Evolutionary conservation across 129 eudicot species (phyloP).

Genomic region (Solidago caesia): DNA sequence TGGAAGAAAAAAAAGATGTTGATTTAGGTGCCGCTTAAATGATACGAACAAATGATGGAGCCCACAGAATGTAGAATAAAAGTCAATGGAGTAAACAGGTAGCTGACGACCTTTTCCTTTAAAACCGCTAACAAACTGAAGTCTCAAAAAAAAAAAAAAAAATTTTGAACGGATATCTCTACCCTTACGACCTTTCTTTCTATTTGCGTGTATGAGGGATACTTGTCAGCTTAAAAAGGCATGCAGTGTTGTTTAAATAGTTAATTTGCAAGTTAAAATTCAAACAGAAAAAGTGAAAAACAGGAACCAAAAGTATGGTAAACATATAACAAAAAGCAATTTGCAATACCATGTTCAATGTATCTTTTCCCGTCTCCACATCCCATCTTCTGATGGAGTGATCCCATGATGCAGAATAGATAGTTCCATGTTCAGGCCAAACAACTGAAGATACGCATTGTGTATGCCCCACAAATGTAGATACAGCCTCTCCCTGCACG

Average conservation of each 20-base stretch:
- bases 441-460: slow-evolving; percentile 87
- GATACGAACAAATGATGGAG: background rate
- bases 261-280: background rate
- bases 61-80: background rate
- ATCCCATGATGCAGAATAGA: slow-evolving; percentile 98
- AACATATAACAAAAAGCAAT: background rate
- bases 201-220: too few species aligned
- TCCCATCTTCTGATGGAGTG: slow-evolving; percentile 96
- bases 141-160: too few species aligned
- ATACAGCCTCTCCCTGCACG: slow-evolving; percentile 81
- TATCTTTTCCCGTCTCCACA: slow-evolving; percentile 79
- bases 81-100: background rate
- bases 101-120: too few species aligned
- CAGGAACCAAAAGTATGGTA: background rate
- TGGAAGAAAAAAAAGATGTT: background rate
- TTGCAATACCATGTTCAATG: slow-evolving; percentile 55
- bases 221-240: background rate
- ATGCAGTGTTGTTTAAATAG: background rate
- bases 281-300: background rate
- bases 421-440: slow-evolving; percentile 75
- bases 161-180: too few species aligned
- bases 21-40: background rate
- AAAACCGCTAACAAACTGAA: too few species aligned
- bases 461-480: slow-evolving; percentile 88
- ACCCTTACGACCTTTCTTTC: too few species aligned